Base-by-base conservation (phyloP, 352 stramenopile genomes). In the Thalassiosira hispida region DNA sequence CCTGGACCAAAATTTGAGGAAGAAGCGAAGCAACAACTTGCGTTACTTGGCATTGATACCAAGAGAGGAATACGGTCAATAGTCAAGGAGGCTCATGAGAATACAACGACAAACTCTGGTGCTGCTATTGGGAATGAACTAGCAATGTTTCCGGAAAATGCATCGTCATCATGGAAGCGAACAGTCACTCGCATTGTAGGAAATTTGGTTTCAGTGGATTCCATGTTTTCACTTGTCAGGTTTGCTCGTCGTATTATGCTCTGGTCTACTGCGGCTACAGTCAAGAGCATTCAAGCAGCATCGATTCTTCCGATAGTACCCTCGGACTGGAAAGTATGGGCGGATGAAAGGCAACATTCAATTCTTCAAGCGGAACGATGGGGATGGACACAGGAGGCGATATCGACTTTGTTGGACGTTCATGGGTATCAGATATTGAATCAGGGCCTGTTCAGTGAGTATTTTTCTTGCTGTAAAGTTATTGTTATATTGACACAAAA, bases 341-440 rank as follows among this genome's bases (percentile, higher is more conserved):
- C 86, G 2, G 66, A 81, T n/a, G 61, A 73, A 18, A 71, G 81
- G 47, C 57, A 86, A 55, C 73, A 59, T 75, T 59, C 61, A n/a
- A 63, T 65, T 14, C 20, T 73, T 29, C 80, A 88, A 47, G 61
- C 60, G 9, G 46, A 71, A 23, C 55, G 64, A 18, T 65, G 81
- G 25, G 52, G 72, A 65, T 83, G 73, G 69, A 92, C 80, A 12
- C 27, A 85, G 25, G 69, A 80, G 22, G 81, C 79, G 11, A 64
- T 91, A 2, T 52, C 84, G 67, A 69, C 85, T n/a, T 66, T 93
- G 23, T 80, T 93, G 14, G 88, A 91, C 70, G 84, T 93, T 20
- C 88, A 93, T 78, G 88, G 88, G 12, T 82, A 93, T 76, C 88
- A 93, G 69, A 90, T 93, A 57, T 84, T 93, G 31, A 79, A 87